Percentiles rank a stretch among this genome's conserved stretches.
Evolutionary conservation across 495 filamentous ascomycete species (phyloP).

Genomic region (Tuber aestivum): DNA sequence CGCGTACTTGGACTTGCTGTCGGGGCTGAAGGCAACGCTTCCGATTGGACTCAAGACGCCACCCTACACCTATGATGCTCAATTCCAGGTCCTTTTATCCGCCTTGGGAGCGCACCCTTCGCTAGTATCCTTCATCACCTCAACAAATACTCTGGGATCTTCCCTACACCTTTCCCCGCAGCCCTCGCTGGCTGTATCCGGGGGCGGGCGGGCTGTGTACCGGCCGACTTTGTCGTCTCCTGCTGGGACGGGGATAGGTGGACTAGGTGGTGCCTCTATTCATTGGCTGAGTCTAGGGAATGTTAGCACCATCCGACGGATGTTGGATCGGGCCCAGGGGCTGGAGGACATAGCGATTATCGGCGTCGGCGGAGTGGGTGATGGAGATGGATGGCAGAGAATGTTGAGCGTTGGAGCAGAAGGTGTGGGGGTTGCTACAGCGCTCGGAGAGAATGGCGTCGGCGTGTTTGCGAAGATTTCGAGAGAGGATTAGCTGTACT

Average conservation of each 20-base stretch:
- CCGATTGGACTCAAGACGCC: constrained; percentile 63
- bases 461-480: constrained; percentile 56
- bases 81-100: constrained; percentile 53
- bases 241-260: constrained; percentile 55
- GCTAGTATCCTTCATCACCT: constrained; percentile 58
- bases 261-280: constrained; percentile 60
- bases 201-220: constrained; percentile 9
- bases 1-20: constrained; percentile 49
- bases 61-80: constrained; percentile 60
- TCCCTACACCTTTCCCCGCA: constrained; percentile 51
- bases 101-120: constrained; percentile 43
- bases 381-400: constrained; percentile 53
- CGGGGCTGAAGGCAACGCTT: constrained; percentile 21
- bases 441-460: constrained; percentile 56
- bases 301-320: constrained; percentile 53
- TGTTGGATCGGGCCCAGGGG: constrained; percentile 50
- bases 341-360: constrained; percentile 53
- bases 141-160: constrained; percentile 65
- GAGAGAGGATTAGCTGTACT: constrained; percentile 16
- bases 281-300: constrained; percentile 72
- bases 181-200: constrained; percentile 12
- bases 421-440: constrained; percentile 60
- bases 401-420: constrained; percentile 60
- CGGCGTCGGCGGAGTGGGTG: constrained; percentile 62
- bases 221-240: constrained; percentile 45